Conservation (phyloP, 768 basidiomycete species). For the Lactifluus echinatus region DNA sequence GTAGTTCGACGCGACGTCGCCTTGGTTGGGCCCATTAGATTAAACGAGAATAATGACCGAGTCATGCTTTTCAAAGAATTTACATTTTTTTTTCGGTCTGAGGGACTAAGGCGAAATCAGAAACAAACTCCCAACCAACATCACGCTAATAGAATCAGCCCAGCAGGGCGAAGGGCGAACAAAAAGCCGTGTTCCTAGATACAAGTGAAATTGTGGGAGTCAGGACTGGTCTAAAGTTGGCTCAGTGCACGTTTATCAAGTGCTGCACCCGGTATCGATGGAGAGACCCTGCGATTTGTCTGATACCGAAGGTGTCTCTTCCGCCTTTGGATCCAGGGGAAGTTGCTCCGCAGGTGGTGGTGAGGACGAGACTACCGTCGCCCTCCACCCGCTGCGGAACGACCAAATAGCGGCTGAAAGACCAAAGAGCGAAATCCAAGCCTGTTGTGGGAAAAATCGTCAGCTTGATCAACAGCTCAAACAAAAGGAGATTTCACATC, state of each 20-base stretch:
- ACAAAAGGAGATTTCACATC: background rate
- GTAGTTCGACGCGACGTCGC: too few relatives aligned
- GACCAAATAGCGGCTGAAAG: constrained; percentile 14
- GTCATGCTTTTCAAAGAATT: background rate
- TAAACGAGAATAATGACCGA: background rate
- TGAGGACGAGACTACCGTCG: constrained; percentile 5
- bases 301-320: background rate
- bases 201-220: background rate
- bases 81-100: background rate
- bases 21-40: too few relatives aligned
- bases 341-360: background rate
- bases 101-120: background rate
- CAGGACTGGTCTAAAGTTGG: background rate
- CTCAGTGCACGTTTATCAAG: background rate
- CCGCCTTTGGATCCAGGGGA: background rate
- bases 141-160: background rate
- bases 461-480: background rate
- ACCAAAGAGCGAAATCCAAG: constrained; percentile 14
- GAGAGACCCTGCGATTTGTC: background rate
- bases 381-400: constrained; percentile 19
- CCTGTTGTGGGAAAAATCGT: background rate
- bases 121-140: background rate
- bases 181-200: background rate
- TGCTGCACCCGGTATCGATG: background rate
- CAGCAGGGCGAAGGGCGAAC: too few relatives aligned